These are phyloP conservation scores for Curvularia eragrostidis DNA, from an alignment of 2,329 filamentous ascomycete genomes.

Conservation along the genomic window DNA sequence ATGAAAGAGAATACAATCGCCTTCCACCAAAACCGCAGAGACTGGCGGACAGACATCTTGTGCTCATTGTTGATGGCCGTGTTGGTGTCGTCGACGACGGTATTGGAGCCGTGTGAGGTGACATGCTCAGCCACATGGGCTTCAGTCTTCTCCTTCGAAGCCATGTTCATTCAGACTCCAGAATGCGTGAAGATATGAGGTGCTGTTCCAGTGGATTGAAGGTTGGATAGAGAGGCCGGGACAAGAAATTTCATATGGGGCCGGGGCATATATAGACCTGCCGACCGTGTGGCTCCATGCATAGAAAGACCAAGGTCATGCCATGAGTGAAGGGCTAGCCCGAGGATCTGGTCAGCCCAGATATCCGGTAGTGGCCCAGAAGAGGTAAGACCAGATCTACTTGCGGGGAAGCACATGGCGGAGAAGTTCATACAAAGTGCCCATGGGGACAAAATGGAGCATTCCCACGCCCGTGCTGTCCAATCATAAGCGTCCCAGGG, in stretches of 20 bases:
- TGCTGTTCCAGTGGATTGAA: constrained; percentile 1
- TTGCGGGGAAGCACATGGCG: constrained; percentile 30
- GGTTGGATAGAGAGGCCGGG: constrained; percentile 1
- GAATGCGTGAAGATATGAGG: not conserved
- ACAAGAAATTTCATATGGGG: constrained; percentile 4
- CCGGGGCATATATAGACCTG: constrained; percentile 19
- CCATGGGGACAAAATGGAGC: constrained; percentile 29
- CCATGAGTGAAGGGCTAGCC: constrained; percentile 18
- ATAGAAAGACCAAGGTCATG: constrained; percentile 9
- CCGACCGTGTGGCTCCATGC: constrained; percentile 1
- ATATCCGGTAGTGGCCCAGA: constrained; percentile 20
- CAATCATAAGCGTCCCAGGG: constrained; percentile 19
- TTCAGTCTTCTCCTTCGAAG: constrained; percentile 24
- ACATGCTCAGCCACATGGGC: constrained; percentile 32
- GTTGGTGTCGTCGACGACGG: constrained; percentile 24
- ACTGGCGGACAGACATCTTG: constrained; percentile 67
- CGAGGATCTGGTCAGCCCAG: constrained; percentile 18
- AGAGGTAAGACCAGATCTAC: constrained; percentile 18
- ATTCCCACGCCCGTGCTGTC: constrained; percentile 9
- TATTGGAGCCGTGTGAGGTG: constrained; percentile 18
- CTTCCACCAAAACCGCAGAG: constrained; percentile 80
- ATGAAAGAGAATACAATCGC: constrained; percentile 80
- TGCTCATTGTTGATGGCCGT: constrained; percentile 51
- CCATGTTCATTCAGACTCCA: constrained; percentile 14
- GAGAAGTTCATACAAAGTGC: constrained; percentile 14